Base-by-base conservation (phyloP, 2,329 filamentous ascomycete genomes). In the Ophiostoma sp. region DNA sequence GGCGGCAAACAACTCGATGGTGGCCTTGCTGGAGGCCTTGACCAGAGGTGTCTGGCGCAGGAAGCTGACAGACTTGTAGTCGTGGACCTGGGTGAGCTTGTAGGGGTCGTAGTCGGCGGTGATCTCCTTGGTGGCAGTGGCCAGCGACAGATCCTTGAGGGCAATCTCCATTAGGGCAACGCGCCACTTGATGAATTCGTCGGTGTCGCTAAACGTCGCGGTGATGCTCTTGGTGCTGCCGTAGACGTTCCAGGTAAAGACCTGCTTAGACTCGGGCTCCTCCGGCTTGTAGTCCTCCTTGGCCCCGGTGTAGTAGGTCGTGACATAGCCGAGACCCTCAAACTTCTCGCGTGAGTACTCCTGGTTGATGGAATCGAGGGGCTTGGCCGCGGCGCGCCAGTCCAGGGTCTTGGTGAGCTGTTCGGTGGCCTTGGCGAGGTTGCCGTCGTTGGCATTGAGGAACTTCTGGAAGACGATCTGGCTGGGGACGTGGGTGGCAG, bases 181-280 rank as follows among this genome's bases (percentile, higher is more conserved):
- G 71, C 94, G 90, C 93, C 94, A 97, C 74, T 89, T 86, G 76
- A 97, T 86, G 81, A 97, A 97, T 67, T 93, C 96, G 72, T 2
- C 4, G n/a, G 15, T 7, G 27, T 95, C 85, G 4, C 91, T 92
- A 82, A 97, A 97, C 0, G 93, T 96, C 71, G 84, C 83, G 74
- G 91, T 87, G 72, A 93, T 88, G 75, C 92, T 86, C 84, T 95
- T 95, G 73, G 94, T 91, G 52, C 88, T 87, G 17, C 94, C 94
- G 77, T 98, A 97, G 76, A 97, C 89, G 79, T 97, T 97, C 90
- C 94, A 97, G 1, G 92, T 95, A 67, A 94, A 89, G 70, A 97
- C 77, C 78, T 89, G 87, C 75, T 87, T 82, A 71, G 81, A 77
- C 73, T 79, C 78, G 1, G 79, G 77, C 68, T 77, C 75, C 4